Evolutionary conservation across 805 yeast species (phyloP), one percentile per base, ranked within the genome.

Genomic region (Monosporozyma aerobia): DNA sequence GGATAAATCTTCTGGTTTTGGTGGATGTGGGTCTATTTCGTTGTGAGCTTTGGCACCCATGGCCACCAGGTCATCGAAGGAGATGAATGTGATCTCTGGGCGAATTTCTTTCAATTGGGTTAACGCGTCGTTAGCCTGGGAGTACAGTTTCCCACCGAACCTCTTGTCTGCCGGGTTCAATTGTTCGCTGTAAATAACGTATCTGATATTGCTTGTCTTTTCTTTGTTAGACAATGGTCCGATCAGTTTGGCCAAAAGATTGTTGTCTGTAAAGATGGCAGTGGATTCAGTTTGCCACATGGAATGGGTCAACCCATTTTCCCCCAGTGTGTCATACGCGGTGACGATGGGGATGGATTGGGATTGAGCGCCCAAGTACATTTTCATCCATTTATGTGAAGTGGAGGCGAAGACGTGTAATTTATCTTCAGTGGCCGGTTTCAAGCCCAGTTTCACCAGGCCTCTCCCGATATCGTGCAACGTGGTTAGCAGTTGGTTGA

Each of bases 311-410:
- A 90, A 77, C 37, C 96, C 96, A 41, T 77, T 76, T 69, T 89
- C 95, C 54, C 97, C 97, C 59, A 90, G 75, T 32, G 97, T 89
- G 69, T 90, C 97, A 70, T 94, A 94, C 33, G 99, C 98, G n/a
- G 99, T 94, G 47, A 90, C 98, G 53, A 86, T 78, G 19, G 98
- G 87, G 55, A 94, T 82, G 48, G 79, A 71, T 69, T 89, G 96
- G 49, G 89, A 73, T 61, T 81, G 80, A 51, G 87, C 78, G 13
- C 90, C 96, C 56, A 89, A 70, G 59, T 82, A 92, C 35, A 88
- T 78, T 72, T 87, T 87, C 88, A 92, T 80, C 98, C 98, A 92
- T 65, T 81, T 81, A 52, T 80, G 84, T n/a, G 95, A 85, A 14
- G 99, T 94, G 22, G 87, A 70, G 27, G 97, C 97, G 70, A 83